These are phyloP conservation scores for Nephelium lappaceum DNA, from an alignment of 345 rosid genomes.

Conservation along the genomic window DNA sequence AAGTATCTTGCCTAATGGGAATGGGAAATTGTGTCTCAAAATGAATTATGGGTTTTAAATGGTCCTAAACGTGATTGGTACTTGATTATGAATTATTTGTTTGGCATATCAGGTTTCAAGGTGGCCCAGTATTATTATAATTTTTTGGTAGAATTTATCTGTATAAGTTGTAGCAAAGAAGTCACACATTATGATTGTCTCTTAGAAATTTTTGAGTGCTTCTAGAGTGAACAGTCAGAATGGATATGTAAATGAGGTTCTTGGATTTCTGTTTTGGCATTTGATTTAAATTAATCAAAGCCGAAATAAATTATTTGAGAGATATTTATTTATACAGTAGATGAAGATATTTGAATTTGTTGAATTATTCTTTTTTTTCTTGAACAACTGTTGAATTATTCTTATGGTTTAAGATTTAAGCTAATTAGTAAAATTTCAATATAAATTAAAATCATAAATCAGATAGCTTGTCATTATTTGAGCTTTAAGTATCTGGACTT, in stretches of 20 bases:
- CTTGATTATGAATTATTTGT: background rate
- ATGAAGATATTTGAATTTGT: slow-evolving; percentile 1
- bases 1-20: background rate
- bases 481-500: slow-evolving; percentile 10
- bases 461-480: slow-evolving; percentile 15
- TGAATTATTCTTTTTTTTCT: background rate
- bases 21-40: background rate
- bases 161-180: background rate
- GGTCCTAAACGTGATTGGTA: background rate
- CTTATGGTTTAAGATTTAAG: slow-evolving; percentile 5
- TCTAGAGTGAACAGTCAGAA: background rate
- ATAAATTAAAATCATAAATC: background rate
- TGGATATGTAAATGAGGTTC: slow-evolving; percentile 9
- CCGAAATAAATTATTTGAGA: background rate
- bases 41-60: background rate
- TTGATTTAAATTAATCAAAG: background rate
- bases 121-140: background rate
- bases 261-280: slow-evolving; percentile 4
- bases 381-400: background rate
- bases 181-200: background rate
- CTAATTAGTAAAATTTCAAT: background rate
- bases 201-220: background rate
- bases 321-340: background rate
- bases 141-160: slow-evolving; percentile 4
- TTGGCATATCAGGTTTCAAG: background rate